Evolutionary conservation across 2,329 filamentous ascomycete genomes (phyloP), one percentile per base, ranked within the genome.

Genomic region (Microsporum ferrugineum): DNA sequence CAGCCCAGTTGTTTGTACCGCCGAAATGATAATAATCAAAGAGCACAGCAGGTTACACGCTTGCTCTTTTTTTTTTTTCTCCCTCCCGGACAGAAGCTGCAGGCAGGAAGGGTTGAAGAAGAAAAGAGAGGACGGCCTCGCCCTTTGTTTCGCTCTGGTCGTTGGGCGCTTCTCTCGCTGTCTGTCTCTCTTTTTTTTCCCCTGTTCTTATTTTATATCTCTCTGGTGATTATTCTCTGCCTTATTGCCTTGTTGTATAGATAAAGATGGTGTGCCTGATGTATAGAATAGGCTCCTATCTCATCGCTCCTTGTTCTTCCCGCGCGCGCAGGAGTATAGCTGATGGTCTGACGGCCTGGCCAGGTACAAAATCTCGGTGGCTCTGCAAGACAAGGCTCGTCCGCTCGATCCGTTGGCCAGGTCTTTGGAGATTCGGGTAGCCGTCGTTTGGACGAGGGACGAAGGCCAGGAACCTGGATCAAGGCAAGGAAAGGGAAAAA

Each of bases 1-100:
- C 45, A 59, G 56, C 41, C 39, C 33, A 60, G 17, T 41, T 53
- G 17, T 41, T 53, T 47, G 56, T 47, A 33, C n/a, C 39, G 49
- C 23, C n/a, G 33, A 31, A 49, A 57, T 17, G 17, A 23, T 23
- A 23, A 23, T 23, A 23, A 23, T 23, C 17, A 23, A 23, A 23
- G 17, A 23, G 55, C 29, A 43, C 51, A 43, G 43, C 39, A 38
- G 38, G 51, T 38, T 59, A 34, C 57, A 31, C 56, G 34, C 23
- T 62, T 23, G 17, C 17, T 23, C 17, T 1, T 23, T 17, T 17
- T 17, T 17, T 17, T 17, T n/a, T 23, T 23, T 23, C 17, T 23
- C 17, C 17, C 17, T 23, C 17, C 17, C 17, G 17, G 17, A 23
- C 17, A 17, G 17, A 23, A 23, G 17, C 17, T 23, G 17, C 17